Conservation (phyloP, 768 basidiomycete species). For the Peribolospora baueri region DNA sequence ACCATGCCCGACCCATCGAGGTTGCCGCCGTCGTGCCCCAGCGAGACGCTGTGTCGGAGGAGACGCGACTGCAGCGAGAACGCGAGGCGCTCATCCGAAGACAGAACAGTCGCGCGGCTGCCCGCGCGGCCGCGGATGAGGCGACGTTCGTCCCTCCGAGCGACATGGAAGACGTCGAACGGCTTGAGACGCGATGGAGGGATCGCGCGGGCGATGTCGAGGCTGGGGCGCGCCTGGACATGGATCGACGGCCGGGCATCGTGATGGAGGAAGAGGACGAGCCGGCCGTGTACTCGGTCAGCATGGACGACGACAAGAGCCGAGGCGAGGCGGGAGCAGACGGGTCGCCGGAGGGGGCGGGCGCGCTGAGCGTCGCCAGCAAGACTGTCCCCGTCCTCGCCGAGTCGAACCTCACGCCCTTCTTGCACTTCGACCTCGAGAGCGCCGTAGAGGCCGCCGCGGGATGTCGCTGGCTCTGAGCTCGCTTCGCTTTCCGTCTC, state of each 20-base stretch:
- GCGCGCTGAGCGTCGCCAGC: neutral
- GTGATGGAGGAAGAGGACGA: constrained; percentile 1
- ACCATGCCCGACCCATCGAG: constrained; percentile 29
- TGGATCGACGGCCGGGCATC: neutral
- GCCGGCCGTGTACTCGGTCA: constrained; percentile 3
- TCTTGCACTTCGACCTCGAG: constrained; percentile 69
- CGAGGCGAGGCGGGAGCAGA: constrained; percentile 8
- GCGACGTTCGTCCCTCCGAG: neutral
- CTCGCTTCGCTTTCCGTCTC: too few relatives aligned
- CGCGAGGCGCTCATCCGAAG: neutral
- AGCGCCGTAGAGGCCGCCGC: constrained; percentile 43
- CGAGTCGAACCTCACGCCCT: constrained; percentile 15
- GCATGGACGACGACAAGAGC: constrained; percentile 1
- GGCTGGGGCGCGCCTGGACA: neutral
- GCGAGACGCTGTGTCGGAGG: constrained; percentile 8
- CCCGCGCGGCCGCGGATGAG: neutral
- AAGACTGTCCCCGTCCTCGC: constrained; percentile 7
- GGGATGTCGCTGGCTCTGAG: neutral
- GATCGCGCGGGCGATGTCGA: constrained; percentile 5
- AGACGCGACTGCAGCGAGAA: too few relatives aligned
- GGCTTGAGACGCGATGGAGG: neutral
- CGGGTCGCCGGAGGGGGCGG: neutral
- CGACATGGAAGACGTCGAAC: neutral
- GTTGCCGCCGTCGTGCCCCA: constrained; percentile 50
- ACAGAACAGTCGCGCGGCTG: constrained; percentile 1